These are phyloP conservation scores for Colletotrichum sp. DNA, from an alignment of 2,329 filamentous ascomycete genomes.

Conservation along the genomic window DNA sequence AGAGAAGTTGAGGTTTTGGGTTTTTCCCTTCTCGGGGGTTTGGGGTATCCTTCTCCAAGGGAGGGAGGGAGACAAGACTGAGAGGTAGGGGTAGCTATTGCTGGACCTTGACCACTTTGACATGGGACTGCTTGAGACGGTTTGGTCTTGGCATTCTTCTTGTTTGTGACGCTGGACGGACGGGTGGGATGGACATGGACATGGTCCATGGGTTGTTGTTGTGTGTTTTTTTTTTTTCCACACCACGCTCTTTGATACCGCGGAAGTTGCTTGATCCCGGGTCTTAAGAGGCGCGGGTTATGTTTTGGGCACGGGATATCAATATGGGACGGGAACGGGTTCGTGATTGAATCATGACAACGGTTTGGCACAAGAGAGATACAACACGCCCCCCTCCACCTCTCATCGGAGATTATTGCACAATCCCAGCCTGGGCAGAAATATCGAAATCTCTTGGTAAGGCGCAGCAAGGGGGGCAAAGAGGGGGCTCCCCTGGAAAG, in stretches of 20 bases:
- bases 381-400: not conserved
- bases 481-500: not conserved
- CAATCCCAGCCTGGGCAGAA: too few relatives aligned
- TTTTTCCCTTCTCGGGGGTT: not conserved
- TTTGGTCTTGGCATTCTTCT: not conserved
- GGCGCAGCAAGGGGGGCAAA: not conserved
- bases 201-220: not conserved
- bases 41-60: not conserved
- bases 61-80: not conserved
- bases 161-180: not conserved
- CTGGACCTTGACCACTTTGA: not conserved
- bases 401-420: too few relatives aligned
- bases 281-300: not conserved
- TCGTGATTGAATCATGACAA: not conserved
- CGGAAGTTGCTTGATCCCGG: not conserved
- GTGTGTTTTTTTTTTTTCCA: not conserved
- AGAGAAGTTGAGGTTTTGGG: not conserved
- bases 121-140: not conserved
- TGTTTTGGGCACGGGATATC: not conserved
- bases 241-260: not conserved
- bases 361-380: not conserved
- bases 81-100: not conserved
- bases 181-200: not conserved
- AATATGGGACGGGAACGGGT: not conserved
- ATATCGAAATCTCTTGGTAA: too few relatives aligned